Evolutionary conservation across 2,329 filamentous ascomycete species (phyloP), one percentile per base, ranked within the genome.

Genomic region (Cladophialophora chaetospira): DNA sequence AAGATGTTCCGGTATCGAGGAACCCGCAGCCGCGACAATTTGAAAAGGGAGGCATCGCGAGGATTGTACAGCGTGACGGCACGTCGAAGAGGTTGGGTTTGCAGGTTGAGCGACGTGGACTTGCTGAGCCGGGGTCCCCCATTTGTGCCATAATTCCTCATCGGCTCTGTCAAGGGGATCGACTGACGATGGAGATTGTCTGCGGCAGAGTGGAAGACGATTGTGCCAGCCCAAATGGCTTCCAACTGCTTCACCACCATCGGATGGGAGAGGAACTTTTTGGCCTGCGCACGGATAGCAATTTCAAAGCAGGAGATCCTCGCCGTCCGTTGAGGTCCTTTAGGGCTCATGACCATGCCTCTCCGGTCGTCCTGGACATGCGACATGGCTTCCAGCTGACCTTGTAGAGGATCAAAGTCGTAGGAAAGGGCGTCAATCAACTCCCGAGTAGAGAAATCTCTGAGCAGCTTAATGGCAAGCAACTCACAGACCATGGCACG

Each of bases 221-320:
- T 94, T 15, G 89, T 93, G 25, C 93, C 93, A 17, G 91, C 93
- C 93, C 93, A 97, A 60, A 97, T 96, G 42, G 91, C 92, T 72
- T 97, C 91, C n/a, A 97, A 79, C 69, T 97, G 92, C 71, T 95
- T 91, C 6, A 97, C 88, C 0, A 97, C 91, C 3, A 97, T 79
- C 0, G 93, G 92, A 68, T 97, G 92, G 6, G 93, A 88, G 4
- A 97, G 79, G 65, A 97, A 96, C 65, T 91, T 88, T 74, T 97
- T 97, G 19, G 93, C 89, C 61, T 92, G 92, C 17, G 92, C 91
- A 64, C 91, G 86, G 67, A 97, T 97, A 59, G 93, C 92, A 56
- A 97, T 87, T 74, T 97, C 93, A 28, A 97, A 82, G 5, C 92
- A 92, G 6, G 92, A 97, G 13, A 93, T 92, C 57, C 93, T 84